These are phyloP conservation scores for Stephanodiscus triporus DNA, from an alignment of 108 stramenopile species.

Conservation along the genomic window DNA sequence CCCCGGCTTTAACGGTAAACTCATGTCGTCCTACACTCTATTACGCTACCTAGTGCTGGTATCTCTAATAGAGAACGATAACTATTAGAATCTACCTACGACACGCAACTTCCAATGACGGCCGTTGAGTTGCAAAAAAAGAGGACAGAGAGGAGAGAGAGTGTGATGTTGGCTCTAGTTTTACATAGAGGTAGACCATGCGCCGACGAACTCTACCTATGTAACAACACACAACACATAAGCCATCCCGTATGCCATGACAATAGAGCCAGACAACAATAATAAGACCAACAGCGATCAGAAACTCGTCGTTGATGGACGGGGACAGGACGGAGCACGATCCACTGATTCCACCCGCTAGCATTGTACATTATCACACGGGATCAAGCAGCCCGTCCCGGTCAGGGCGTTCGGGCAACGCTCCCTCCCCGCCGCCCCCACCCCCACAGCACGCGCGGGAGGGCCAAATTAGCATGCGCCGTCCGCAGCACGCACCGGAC, in stretches of 20 bases:
- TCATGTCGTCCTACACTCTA: no score
- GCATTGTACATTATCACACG: conserved; percentile 7
- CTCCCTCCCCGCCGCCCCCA: conserved; percentile 30
- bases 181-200: no score
- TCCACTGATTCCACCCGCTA: conserved; percentile 22
- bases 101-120: no score
- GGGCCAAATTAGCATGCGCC: conserved; percentile 20
- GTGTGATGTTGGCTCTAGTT: no score
- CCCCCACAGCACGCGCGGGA: not conserved
- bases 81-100: no score
- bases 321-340: conserved; percentile 16
- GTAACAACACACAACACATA: not conserved
- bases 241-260: no score
- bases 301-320: conserved; percentile 1
- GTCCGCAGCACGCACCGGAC: conserved; percentile 27
- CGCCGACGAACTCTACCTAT: no score
- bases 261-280: not conserved
- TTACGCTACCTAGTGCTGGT: no score
- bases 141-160: no score
- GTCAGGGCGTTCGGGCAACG: conserved; percentile 19
- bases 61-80: no score
- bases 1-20: no score
- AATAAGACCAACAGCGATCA: not conserved
- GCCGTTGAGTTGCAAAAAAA: no score
- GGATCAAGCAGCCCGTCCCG: conserved; percentile 13